Conservation (phyloP, 2,329 filamentous ascomycete genomes). For the Sporothrix curviconia region DNA sequence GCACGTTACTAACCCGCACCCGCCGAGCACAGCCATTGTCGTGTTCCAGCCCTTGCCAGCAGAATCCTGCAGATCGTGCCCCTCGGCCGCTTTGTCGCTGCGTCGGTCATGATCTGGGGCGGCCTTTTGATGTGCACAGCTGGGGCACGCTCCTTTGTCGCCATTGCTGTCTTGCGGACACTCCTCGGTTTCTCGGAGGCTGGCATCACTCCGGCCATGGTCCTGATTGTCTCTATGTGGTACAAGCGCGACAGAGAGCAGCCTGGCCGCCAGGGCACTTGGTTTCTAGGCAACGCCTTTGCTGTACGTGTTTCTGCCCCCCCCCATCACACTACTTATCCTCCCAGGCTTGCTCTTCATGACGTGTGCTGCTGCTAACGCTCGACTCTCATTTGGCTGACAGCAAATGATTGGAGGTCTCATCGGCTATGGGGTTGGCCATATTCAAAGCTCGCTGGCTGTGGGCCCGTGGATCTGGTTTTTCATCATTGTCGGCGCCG, state of each 20-base stretch:
- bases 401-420: conserved; percentile 23
- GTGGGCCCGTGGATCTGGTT: conserved; percentile 10
- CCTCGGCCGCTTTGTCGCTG: conserved; percentile 34
- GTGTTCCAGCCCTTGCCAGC: conserved; percentile 30
- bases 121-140: conserved; percentile 23
- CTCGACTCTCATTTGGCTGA: no score
- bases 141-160: conserved; percentile 27
- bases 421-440: conserved; percentile 30
- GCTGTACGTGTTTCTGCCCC: conserved; percentile 1
- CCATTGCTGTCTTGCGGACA: conserved; percentile 30
- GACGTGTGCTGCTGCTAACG: no score
- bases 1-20: neutral
- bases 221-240: conserved; percentile 31
- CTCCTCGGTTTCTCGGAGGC: conserved; percentile 37
- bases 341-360: no score
- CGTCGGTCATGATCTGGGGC: conserved; percentile 39
- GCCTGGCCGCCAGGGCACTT: conserved; percentile 8
- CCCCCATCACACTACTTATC: no score
- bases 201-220: conserved; percentile 29
- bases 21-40: conserved; percentile 2
- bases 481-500: conserved; percentile 17
- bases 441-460: conserved; percentile 22
- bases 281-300: conserved; percentile 17
- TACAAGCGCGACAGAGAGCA: conserved; percentile 27
- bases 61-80: conserved; percentile 36